Base-by-base conservation (phyloP, 257 asterid genomes). In the Fraxinus pennsylvanica region DNA sequence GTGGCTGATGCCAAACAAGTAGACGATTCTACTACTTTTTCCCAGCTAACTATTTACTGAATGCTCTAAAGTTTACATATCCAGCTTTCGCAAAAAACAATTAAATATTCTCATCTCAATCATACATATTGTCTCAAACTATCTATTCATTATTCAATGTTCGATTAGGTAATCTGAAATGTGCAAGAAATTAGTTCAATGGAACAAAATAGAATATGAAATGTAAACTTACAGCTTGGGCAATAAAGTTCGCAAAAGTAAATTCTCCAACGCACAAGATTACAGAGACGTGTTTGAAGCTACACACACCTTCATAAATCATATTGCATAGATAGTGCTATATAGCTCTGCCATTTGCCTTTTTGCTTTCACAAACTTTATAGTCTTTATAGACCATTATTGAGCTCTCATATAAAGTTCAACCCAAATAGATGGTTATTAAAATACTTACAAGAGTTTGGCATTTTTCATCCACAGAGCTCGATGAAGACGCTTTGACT, bases 401-500 rank as follows among this genome's bases (percentile, higher is more conserved):
- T 39, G 68, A 14, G 33, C 5, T 72, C 45, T n/a, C 9, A 3
- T 73, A 29, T 35, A 21, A 75, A 71, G 78, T 74, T 38, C 38
- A 68, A 73, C 14, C 27, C 9, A 79, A 65, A 61, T 32, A 71
- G 71, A 59, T 15, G 47, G 79, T 41, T 59, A 69, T 33, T 17
- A 78, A 47, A 78, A 74, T 39, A 88, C 98, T 93, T 85, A 96
- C 99, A 93, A 72, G 74, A 96, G 97, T 83, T 96, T 96, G 76
- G 97, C 98, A 78, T 96, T 96, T 90, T 96, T 96, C 97, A 94
- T 92, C 99, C 99, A 96, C 72, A 94, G 85, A 82, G 99, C 97
- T 82, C 86, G 90, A 59, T 90, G 94, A 38, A 96, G 98, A 71
- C 94, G 97, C 89, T 96, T 96, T 1, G 99, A 96, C 85, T 96